A percentile compares a stretch with the other conserved stretches of the same genome.
Evolutionary conservation across 2,329 filamentous ascomycete genomes (phyloP).

Genomic region (Coleophoma crateriformis): DNA sequence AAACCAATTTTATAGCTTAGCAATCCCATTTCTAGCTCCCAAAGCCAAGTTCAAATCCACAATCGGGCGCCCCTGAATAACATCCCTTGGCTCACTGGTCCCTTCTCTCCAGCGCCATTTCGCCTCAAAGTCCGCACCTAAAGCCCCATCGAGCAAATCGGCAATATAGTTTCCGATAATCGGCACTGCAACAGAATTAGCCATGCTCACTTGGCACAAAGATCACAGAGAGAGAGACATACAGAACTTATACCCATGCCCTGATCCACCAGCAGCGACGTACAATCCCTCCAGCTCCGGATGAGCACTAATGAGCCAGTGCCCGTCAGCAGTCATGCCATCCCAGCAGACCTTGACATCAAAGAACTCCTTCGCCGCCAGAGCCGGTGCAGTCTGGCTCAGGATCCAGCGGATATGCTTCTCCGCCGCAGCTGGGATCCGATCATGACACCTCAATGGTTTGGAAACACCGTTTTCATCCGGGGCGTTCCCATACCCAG

Average conservation of each 20-base stretch:
- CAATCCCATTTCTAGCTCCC: too few relatives aligned
- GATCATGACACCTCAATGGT: background rate
- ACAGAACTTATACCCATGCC: constrained; percentile 1
- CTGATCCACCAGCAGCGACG: constrained; percentile 35
- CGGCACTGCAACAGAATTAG: background rate
- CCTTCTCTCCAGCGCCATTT: constrained; percentile 40
- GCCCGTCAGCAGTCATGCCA: constrained; percentile 51
- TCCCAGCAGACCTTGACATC: constrained; percentile 41
- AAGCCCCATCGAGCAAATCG: constrained; percentile 24
- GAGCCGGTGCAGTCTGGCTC: background rate
- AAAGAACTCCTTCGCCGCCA: background rate
- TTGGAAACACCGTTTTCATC: background rate
- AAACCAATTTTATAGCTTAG: too few relatives aligned
- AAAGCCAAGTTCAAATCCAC: background rate
- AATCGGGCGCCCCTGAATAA: background rate
- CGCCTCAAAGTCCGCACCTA: constrained; percentile 32
- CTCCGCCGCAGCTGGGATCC: background rate
- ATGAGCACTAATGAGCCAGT: constrained; percentile 51
- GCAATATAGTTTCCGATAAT: constrained; percentile 1
- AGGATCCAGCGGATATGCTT: background rate
- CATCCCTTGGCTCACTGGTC: background rate
- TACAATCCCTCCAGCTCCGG: constrained; percentile 34
- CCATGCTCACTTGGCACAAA: too few relatives aligned
- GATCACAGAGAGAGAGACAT: too few relatives aligned
- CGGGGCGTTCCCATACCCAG: background rate